These are phyloP conservation scores for Mrakia hoshinonis DNA, from an alignment of 768 basidiomycete genomes.

Conservation along the genomic window DNA sequence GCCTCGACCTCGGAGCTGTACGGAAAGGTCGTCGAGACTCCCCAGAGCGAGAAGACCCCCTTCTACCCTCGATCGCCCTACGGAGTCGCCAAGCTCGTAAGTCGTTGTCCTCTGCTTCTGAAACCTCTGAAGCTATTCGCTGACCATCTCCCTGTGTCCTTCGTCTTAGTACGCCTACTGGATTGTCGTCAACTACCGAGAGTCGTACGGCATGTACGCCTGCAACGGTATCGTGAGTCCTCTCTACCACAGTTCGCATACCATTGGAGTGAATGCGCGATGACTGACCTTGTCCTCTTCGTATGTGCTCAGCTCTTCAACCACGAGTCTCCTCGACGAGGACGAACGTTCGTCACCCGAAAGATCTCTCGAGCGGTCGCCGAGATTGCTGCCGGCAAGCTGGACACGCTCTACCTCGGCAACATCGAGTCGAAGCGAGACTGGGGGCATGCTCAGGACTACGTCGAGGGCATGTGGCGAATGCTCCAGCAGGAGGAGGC, in stretches of 20 bases:
- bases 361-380: conserved; percentile 90
- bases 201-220: conserved; percentile 83
- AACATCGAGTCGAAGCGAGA: conserved; percentile 92
- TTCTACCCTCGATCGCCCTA: conserved; percentile 98
- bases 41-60: conserved; percentile 89
- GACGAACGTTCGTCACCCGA: conserved; percentile 89
- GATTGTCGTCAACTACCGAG: conserved; percentile 46
- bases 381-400: conserved; percentile 82
- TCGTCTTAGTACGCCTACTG: conserved; percentile 39
- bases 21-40: conserved; percentile 90
- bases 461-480: conserved; percentile 96
- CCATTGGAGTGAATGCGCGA: neutral
- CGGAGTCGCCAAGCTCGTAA: conserved; percentile 74
- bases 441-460: conserved; percentile 86
- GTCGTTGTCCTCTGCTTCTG: neutral
- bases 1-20: conserved; percentile 96
- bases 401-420: conserved; percentile 81
- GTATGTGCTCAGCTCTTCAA: conserved; percentile 16
- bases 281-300: neutral
- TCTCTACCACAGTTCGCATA: neutral
- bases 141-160: neutral
- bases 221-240: conserved; percentile 60
- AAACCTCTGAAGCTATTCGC: neutral
- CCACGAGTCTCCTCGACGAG: conserved; percentile 78
- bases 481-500: conserved; percentile 76